Conservation (phyloP, 163 green algal genomes). For the Coccomyxa subellipsoidea region DNA sequence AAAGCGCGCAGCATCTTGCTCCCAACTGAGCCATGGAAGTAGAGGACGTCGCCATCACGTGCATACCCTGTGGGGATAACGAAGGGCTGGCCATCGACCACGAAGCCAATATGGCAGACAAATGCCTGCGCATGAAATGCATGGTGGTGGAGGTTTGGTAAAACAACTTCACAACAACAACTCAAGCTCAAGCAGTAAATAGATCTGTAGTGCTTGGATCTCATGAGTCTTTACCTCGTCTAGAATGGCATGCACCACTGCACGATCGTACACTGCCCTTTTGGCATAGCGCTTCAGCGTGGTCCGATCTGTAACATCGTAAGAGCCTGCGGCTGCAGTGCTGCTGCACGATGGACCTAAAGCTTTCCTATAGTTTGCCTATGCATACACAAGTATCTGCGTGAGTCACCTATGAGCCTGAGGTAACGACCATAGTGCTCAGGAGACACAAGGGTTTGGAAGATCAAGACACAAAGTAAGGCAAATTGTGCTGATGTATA, state of each 20-base stretch:
- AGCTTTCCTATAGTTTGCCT: not conserved
- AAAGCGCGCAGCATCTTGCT: not conserved
- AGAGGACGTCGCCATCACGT: not conserved
- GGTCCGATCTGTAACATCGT: not conserved
- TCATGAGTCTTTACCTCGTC: not conserved
- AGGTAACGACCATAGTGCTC: too few relatives aligned
- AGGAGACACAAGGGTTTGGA: too few relatives aligned
- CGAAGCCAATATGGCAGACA: constrained; percentile 1
- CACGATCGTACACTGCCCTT: not conserved
- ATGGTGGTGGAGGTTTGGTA: not conserved
- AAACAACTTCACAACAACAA: not conserved
- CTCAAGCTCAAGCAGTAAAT: not conserved
- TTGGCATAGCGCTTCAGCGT: constrained; percentile 1
- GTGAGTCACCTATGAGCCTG: too few relatives aligned
- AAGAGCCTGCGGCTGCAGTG: not conserved
- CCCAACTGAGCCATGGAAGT: constrained; percentile 1
- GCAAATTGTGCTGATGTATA: too few relatives aligned
- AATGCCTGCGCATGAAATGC: not conserved
- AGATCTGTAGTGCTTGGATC: not conserved
- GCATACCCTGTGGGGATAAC: not conserved
- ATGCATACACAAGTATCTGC: too few relatives aligned
- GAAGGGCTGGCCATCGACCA: not conserved
- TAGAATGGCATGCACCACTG: constrained; percentile 1
- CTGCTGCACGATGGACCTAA: not conserved
- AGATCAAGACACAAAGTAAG: too few relatives aligned